Conservation (phyloP, 2,329 filamentous ascomycete genomes). For the Fusarium verrucosum region DNA sequence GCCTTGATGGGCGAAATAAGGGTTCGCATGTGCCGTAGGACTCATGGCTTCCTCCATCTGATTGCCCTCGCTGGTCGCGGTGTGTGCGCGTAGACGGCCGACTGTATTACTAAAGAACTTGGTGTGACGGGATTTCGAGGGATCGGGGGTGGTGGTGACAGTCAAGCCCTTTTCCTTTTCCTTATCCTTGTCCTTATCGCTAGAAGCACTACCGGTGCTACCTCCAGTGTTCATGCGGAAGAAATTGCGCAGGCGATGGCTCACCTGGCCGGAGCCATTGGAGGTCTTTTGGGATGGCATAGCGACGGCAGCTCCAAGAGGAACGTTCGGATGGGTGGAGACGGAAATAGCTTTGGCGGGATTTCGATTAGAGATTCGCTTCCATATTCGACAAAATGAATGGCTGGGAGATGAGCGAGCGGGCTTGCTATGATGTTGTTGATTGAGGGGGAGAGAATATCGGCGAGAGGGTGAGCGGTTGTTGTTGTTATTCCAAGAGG, state of each 20-base stretch:
- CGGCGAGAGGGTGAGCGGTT: slow-evolving; percentile 18
- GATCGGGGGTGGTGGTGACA: slow-evolving; percentile 31
- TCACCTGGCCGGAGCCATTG: slow-evolving; percentile 66
- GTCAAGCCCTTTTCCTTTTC: slow-evolving; percentile 47
- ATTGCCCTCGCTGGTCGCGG: slow-evolving; percentile 92
- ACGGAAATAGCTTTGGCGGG: slow-evolving; percentile 27
- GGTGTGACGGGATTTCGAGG: slow-evolving; percentile 77
- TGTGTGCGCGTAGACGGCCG: slow-evolving; percentile 86
- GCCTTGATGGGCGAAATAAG: slow-evolving; percentile 96
- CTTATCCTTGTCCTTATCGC: slow-evolving; percentile 53
- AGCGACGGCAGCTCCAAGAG: slow-evolving; percentile 26
- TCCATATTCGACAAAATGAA: slow-evolving; percentile 50
- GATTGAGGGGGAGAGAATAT: slow-evolving; percentile 27
- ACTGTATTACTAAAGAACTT: slow-evolving; percentile 88
- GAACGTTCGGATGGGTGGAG: slow-evolving; percentile 16
- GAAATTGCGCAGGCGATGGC: slow-evolving; percentile 75
- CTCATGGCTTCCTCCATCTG: slow-evolving; percentile 87
- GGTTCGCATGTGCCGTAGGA: slow-evolving; percentile 93
- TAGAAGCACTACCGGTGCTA: slow-evolving; percentile 51
- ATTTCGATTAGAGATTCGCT: slow-evolving; percentile 49
- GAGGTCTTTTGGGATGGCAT: slow-evolving; percentile 66
- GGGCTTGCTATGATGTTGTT: slow-evolving; percentile 17
- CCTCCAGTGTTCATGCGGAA: slow-evolving; percentile 69
- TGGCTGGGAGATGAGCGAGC: slow-evolving; percentile 3
- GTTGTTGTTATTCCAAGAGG: too few relatives aligned